Evolutionary conservation across 106 monocot genomes (phyloP).

Genomic region (Chionographis japonica): DNA sequence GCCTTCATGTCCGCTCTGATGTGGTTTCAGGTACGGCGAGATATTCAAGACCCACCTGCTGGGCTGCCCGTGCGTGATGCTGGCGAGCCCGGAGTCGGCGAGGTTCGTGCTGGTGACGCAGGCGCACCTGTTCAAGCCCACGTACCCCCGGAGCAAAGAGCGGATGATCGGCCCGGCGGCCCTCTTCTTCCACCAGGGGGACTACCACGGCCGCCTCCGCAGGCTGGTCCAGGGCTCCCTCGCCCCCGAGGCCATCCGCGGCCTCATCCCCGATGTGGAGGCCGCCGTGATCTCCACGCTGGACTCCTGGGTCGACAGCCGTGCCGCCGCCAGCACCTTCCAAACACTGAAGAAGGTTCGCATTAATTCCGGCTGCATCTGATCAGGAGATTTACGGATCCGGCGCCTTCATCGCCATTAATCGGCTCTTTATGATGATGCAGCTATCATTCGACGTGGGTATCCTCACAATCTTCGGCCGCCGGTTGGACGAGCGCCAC

Average conservation of each 20-base stretch:
- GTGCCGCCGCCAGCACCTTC: conserved; percentile 33
- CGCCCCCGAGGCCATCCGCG: conserved; percentile 42
- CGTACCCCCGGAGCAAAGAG: conserved; percentile 83
- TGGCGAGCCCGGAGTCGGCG: conserved; percentile 85
- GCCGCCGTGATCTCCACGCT: conserved; percentile 26
- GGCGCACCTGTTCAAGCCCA: conserved; percentile 62
- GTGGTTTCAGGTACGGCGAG: conserved; percentile 47
- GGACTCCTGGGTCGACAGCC: conserved; percentile 26
- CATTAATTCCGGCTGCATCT: background rate
- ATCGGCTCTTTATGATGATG: background rate
- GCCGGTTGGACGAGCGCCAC: conserved; percentile 21
- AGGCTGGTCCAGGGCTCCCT: conserved; percentile 45
- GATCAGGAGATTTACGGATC: background rate
- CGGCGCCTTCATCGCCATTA: no score
- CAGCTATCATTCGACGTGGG: conserved; percentile 81
- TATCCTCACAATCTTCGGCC: conserved; percentile 63
- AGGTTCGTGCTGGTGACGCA: conserved; percentile 61
- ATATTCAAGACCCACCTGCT: conserved; percentile 70
- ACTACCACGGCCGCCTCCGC: conserved; percentile 54
- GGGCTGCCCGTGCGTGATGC: conserved; percentile 75
- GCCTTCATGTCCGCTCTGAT: background rate
- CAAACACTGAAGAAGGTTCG: conserved; percentile 69
- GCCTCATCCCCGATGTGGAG: conserved; percentile 41
- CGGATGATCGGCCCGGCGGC: conserved; percentile 69
- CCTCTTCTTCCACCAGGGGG: conserved; percentile 78